Percentiles rank a stretch among this genome's conserved stretches.
Evolutionary conservation across 2,329 filamentous ascomycete species (phyloP).

Genomic region (Xylariaceae sp.): DNA sequence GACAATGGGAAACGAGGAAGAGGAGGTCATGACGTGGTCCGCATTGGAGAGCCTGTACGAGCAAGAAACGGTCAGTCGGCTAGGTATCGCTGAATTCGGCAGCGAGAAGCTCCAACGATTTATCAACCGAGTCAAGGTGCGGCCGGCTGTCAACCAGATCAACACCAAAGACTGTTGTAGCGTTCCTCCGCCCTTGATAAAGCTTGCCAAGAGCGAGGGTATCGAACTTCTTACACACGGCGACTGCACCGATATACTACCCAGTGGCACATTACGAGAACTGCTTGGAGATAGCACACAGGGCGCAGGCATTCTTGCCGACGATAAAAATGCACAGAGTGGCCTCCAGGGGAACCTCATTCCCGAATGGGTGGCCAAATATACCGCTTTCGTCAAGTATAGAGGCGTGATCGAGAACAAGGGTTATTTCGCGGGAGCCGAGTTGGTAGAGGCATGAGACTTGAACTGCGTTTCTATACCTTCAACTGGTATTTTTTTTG

Average conservation of each 20-base stretch:
- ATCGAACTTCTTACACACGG: constrained; percentile 94
- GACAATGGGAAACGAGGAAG: constrained; percentile 68
- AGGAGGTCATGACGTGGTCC: constrained; percentile 72
- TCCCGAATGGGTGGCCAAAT: constrained; percentile 96
- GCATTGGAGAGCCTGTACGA: constrained; percentile 76
- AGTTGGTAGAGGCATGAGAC: constrained; percentile 59
- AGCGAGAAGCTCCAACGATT: constrained; percentile 82
- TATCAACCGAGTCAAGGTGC: constrained; percentile 71
- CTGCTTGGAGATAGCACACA: constrained; percentile 75
- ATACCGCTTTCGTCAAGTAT: constrained; percentile 93
- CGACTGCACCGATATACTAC: constrained; percentile 91
- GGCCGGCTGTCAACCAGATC: constrained; percentile 90
- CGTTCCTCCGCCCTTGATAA: constrained; percentile 84
- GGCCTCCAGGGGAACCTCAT: constrained; percentile 79
- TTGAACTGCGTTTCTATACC: too few species aligned
- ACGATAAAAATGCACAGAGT: constrained; percentile 54
- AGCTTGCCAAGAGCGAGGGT: constrained; percentile 80
- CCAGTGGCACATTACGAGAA: constrained; percentile 82
- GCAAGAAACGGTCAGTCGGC: constrained; percentile 72
- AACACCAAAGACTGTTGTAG: constrained; percentile 96
- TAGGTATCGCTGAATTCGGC: constrained; percentile 92
- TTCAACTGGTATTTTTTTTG: too few species aligned
- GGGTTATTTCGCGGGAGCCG: constrained; percentile 91
- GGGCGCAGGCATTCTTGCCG: constrained; percentile 79
- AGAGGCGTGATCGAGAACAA: constrained; percentile 97